Conservation (phyloP, 352 stramenopile species). For the Pythium aristosporum region DNA sequence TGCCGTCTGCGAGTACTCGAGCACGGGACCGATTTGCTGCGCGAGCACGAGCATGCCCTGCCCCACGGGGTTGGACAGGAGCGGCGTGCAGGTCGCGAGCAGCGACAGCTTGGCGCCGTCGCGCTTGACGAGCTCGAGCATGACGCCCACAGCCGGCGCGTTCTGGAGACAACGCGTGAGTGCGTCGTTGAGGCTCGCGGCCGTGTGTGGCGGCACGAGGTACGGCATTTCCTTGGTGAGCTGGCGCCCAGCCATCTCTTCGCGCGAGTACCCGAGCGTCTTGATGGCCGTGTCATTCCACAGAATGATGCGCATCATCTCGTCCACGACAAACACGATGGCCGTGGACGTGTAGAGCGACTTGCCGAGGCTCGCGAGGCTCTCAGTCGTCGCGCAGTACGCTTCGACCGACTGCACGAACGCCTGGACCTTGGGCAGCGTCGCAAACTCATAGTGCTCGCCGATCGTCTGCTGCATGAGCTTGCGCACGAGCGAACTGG, state of each 20-base stretch:
- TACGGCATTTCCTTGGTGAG: slow-evolving; percentile 70
- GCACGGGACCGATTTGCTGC: slow-evolving; percentile 57
- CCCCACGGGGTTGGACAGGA: slow-evolving; percentile 73
- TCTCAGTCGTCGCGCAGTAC: slow-evolving; percentile 77
- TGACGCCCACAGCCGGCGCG: slow-evolving; percentile 43
- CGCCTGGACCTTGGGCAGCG: slow-evolving; percentile 60
- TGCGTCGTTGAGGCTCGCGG: slow-evolving; percentile 53
- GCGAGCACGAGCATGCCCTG: slow-evolving; percentile 81
- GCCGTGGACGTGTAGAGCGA: slow-evolving; percentile 76
- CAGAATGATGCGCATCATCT: slow-evolving; percentile 82
- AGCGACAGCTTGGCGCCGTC: slow-evolving; percentile 63
- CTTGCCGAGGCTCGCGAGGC: slow-evolving; percentile 77
- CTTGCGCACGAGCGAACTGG: slow-evolving; percentile 62
- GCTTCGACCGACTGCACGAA: slow-evolving; percentile 74
- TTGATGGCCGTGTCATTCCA: slow-evolving; percentile 84
- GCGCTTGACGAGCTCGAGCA: slow-evolving; percentile 60
- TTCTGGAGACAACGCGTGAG: slow-evolving; percentile 61
- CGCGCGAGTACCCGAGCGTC: slow-evolving; percentile 68
- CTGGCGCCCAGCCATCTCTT: slow-evolving; percentile 79
- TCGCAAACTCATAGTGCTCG: slow-evolving; percentile 69
- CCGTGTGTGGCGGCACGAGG: slow-evolving; percentile 58
- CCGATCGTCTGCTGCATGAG: slow-evolving; percentile 79
- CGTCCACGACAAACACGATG: slow-evolving; percentile 82
- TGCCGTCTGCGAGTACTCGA: slow-evolving; percentile 20
- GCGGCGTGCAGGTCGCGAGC: slow-evolving; percentile 64